Percentiles rank a stretch among this genome's conserved stretches.
Evolutionary conservation across 805 yeast species (phyloP).

Genomic region (Saturnispora besseyi): DNA sequence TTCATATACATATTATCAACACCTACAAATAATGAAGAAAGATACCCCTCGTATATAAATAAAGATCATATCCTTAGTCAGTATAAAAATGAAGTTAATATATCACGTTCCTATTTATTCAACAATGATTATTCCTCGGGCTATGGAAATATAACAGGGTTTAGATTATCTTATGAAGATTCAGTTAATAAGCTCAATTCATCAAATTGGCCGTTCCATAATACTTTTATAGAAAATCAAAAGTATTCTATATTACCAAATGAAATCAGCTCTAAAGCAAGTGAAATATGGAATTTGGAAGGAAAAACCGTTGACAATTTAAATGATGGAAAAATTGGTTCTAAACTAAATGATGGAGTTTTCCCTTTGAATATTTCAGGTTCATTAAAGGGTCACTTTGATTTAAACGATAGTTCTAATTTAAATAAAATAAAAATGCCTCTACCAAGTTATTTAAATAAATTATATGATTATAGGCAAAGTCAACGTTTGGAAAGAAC

Average conservation of each 20-base stretch:
- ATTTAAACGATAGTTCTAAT: conserved; percentile 7
- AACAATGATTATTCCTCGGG: conserved; percentile 38
- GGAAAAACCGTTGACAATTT: conserved; percentile 12
- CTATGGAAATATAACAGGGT: conserved; percentile 69
- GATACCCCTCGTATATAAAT: conserved; percentile 20
- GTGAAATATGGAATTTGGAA: conserved; percentile 43
- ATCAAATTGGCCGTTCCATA: conserved; percentile 49
- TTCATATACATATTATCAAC: conserved; percentile 36
- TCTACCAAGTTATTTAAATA: conserved; percentile 23
- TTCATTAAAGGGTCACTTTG: conserved; percentile 35
- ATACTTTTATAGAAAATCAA: conserved; percentile 41
- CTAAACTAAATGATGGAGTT: conserved; percentile 24
- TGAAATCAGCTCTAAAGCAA: conserved; percentile 39
- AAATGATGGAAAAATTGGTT: conserved; percentile 6
- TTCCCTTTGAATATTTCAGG: conserved; percentile 39
- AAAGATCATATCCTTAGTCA: conserved; percentile 24
- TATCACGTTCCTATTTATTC: conserved; percentile 27
- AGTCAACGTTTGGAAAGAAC: conserved; percentile 9
- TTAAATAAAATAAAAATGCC: conserved; percentile 20
- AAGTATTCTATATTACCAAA: conserved; percentile 53
- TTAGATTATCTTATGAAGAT: conserved; percentile 56
- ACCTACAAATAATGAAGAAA: conserved; percentile 26
- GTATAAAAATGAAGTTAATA: conserved; percentile 28
- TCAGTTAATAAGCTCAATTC: conserved; percentile 34
- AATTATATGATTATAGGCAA: conserved; percentile 17